Evolutionary conservation across 495 filamentous ascomycete genomes (phyloP).

Genomic region (Achaetomiella virescens): DNA sequence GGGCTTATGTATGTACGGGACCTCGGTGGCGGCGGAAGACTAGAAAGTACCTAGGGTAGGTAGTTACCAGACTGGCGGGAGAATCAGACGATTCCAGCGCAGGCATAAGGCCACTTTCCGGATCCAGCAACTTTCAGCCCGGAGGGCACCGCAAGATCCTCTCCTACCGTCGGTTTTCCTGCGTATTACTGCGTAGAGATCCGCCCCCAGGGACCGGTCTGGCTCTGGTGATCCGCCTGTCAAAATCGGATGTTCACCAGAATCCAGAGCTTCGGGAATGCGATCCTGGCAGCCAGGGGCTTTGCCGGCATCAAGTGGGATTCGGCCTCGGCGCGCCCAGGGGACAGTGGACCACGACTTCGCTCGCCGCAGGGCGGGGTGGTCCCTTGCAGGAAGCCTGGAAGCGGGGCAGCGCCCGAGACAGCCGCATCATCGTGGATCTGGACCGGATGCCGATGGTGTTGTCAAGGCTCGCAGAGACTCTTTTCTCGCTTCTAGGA

Average conservation of each 20-base stretch:
- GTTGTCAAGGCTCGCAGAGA: neutral
- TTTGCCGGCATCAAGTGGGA: conserved; percentile 7
- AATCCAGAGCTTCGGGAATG: conserved; percentile 13
- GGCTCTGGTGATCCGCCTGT: conserved; percentile 22
- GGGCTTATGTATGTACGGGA: conserved; percentile 4
- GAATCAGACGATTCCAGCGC: conserved; percentile 23
- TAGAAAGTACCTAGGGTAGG: no score
- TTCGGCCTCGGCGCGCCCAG: neutral
- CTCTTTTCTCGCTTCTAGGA: no score
- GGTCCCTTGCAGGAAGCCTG: conserved; percentile 9
- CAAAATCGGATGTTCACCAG: conserved; percentile 25
- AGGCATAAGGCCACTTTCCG: conserved; percentile 30
- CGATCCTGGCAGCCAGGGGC: conserved; percentile 4
- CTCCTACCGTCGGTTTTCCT: neutral
- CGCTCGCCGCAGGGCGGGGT: neutral
- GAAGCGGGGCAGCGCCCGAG: neutral
- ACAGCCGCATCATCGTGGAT: neutral
- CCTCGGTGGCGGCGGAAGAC: neutral
- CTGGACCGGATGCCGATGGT: no score
- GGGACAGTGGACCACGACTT: neutral
- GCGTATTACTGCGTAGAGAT: no score
- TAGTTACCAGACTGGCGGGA: conserved; percentile 6
- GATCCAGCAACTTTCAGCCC: neutral
- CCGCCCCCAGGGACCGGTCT: neutral
- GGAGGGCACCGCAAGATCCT: neutral